Conservation (phyloP, 169 alveolate genomes). For the Plasmodium berghei region DNA sequence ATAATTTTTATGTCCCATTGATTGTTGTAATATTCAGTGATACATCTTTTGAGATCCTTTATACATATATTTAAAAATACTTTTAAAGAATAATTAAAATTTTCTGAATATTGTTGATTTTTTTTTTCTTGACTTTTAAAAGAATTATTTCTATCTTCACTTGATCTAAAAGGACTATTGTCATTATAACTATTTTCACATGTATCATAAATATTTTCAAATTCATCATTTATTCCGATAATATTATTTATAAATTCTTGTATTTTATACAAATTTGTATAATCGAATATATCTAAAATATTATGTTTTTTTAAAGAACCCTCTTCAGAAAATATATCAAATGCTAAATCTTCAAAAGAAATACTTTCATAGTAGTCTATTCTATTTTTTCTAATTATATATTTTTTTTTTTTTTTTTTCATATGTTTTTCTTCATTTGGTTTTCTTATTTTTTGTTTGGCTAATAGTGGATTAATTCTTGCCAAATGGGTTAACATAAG, state of each 20-base stretch:
- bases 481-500: constrained; percentile 54
- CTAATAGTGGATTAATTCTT: constrained; percentile 64
- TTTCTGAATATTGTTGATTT: neutral
- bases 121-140: neutral
- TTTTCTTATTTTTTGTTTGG: constrained; percentile 47
- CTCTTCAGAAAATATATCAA: constrained; percentile 32
- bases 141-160: neutral
- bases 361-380: constrained; percentile 59
- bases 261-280: constrained; percentile 44
- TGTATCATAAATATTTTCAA: constrained; percentile 40
- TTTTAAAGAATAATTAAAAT: constrained; percentile 35
- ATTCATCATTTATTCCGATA: constrained; percentile 66
- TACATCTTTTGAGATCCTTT: constrained; percentile 59
- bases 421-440: constrained; percentile 74
- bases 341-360: constrained; percentile 65
- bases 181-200: neutral
- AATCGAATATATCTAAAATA: constrained; percentile 38
- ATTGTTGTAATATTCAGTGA: constrained; percentile 26
- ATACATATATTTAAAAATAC: constrained; percentile 61
- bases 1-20: constrained; percentile 63
- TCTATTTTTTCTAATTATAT: constrained; percentile 46
- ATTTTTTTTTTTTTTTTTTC: constrained; percentile 59
- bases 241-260: constrained; percentile 52
- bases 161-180: too few relatives aligned
- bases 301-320: constrained; percentile 33